phyloP scores from a whole-genome alignment of 768 basidiomycete genomes.

The Pisolithus albus region DNA sequence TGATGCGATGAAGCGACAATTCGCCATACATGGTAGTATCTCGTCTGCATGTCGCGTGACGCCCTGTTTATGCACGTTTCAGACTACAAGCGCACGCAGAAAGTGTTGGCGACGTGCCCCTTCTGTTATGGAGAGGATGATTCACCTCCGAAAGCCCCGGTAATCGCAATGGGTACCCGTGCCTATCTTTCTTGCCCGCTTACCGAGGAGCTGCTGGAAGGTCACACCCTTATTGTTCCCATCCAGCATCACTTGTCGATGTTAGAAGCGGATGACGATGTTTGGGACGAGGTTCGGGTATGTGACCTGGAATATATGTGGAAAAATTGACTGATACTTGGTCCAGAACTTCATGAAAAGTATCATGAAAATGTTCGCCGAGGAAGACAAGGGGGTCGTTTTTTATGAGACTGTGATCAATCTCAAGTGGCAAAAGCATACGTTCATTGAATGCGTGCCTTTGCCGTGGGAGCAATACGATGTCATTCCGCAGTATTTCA shows the following conservation, averaged over 20 bases:
- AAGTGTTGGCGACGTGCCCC: conserved; percentile 74
- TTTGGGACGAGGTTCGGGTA: conserved; percentile 96
- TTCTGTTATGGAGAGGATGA: conserved; percentile 95
- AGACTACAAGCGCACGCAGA: conserved; percentile 96
- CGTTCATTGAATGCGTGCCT: conserved; percentile 90
- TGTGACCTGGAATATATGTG: conserved; percentile 18
- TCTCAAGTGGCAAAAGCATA: conserved; percentile 85
- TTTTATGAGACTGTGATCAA: conserved; percentile 93
- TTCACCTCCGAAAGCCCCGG: conserved; percentile 76
- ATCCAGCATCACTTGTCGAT: conserved; percentile 89
- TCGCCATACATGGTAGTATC: conserved; percentile 83
- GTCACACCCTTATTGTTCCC: conserved; percentile 94
- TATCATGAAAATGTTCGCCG: conserved; percentile 89
- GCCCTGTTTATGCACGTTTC: not conserved
- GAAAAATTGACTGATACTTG: conserved; percentile 1
- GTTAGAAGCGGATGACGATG: conserved; percentile 93
- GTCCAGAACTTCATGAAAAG: conserved; percentile 79
- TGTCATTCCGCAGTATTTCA: conserved; percentile 88
- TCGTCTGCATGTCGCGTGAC: not conserved
- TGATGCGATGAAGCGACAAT: conserved; percentile 94
- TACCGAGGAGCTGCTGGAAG: conserved; percentile 81
- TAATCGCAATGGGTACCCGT: conserved; percentile 86
- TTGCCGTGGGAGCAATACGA: conserved; percentile 86
- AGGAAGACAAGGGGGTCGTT: conserved; percentile 87
- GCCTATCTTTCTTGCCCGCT: conserved; percentile 87